A percentile compares a stretch with the other conserved stretches of the same genome.
These are phyloP conservation scores for Lolium multiflorum DNA, from an alignment of 176 grass and related monocot genomes.

Conservation along the genomic window DNA sequence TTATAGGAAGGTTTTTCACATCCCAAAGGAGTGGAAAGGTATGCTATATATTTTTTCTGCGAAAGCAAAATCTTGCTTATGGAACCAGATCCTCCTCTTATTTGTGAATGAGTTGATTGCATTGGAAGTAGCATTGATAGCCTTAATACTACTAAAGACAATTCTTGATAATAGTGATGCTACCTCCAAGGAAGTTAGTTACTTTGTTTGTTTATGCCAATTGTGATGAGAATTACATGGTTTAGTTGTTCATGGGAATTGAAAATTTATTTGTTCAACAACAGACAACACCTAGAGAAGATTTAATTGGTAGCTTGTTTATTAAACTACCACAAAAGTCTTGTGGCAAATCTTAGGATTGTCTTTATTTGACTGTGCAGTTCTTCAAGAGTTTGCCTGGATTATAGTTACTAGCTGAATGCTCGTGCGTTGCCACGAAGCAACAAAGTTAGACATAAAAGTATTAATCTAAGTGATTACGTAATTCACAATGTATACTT, in stretches of 20 bases:
- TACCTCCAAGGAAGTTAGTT: not conserved
- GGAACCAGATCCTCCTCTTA: not conserved
- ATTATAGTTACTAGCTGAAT: too few relatives aligned
- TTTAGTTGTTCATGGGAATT: not conserved
- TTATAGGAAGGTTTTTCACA: constrained; percentile 78
- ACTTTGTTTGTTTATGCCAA: not conserved
- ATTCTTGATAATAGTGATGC: not conserved
- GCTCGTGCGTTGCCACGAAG: too few relatives aligned
- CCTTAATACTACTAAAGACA: not conserved
- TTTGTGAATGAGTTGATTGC: not conserved
- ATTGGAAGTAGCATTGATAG: not conserved
- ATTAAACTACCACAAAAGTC: not conserved
- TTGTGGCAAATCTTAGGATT: constrained; percentile 6
- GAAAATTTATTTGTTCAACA: not conserved
- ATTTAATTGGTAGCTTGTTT: not conserved
- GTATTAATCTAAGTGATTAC: too few relatives aligned
- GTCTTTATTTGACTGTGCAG: too few relatives aligned
- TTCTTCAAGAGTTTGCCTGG: too few relatives aligned
- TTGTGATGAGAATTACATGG: not conserved
- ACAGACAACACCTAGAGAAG: not conserved
- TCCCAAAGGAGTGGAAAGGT: constrained; percentile 98
- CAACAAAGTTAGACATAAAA: too few relatives aligned
- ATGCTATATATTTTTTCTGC: constrained; percentile 39
- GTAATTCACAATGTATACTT: too few relatives aligned
- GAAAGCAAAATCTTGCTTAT: not conserved